Conservation (phyloP, 768 basidiomycete genomes). For the Chlorophyllum brunneum region DNA sequence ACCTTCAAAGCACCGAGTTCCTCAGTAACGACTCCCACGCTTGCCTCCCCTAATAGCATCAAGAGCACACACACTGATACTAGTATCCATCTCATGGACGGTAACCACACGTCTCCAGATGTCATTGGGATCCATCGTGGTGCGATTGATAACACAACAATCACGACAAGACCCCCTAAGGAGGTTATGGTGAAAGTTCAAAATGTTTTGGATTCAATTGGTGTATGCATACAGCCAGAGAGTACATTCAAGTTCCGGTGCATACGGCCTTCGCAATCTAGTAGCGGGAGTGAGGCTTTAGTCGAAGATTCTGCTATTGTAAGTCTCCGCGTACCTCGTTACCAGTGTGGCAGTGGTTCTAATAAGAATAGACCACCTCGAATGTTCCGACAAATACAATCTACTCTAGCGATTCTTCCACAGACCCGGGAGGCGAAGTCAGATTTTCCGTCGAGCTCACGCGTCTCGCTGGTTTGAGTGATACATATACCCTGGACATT, state of each 20-base stretch:
- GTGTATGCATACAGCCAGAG: constrained; percentile 75
- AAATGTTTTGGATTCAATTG: constrained; percentile 71
- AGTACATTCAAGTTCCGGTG: constrained; percentile 82
- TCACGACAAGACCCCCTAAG: constrained; percentile 71
- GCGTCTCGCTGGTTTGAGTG: constrained; percentile 73
- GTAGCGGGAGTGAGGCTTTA: background rate
- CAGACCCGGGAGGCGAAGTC: constrained; percentile 88
- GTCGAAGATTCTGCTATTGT: background rate
- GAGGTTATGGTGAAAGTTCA: constrained; percentile 76
- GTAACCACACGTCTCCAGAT: background rate
- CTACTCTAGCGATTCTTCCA: constrained; percentile 24
- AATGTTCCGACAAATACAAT: background rate
- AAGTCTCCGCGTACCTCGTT: background rate
- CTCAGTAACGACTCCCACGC: background rate
- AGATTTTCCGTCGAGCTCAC: constrained; percentile 93
- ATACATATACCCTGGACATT: constrained; percentile 86
- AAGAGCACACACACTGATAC: constrained; percentile 1
- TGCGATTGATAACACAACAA: constrained; percentile 80
- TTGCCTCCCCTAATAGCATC: background rate
- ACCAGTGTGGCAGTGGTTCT: too few species aligned
- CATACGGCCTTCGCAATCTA: constrained; percentile 51
- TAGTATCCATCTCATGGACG: background rate
- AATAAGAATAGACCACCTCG: too few species aligned
- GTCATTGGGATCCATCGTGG: constrained; percentile 60
- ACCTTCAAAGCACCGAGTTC: too few species aligned